These are phyloP conservation scores for Ascochyta clinopodiicola DNA, from an alignment of 2,329 filamentous ascomycete species.

Conservation along the genomic window DNA sequence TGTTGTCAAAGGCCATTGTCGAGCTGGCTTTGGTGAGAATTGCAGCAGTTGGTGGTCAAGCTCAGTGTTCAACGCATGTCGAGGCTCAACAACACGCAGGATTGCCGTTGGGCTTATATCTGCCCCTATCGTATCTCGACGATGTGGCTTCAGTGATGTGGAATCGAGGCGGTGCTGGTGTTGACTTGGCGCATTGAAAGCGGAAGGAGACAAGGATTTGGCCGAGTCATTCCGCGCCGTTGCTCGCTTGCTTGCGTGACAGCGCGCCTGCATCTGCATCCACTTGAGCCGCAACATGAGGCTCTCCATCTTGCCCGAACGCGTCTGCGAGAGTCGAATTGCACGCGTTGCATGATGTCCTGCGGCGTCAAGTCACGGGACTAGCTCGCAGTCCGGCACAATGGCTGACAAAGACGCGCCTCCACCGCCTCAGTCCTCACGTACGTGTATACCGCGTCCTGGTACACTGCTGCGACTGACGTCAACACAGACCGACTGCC, in stretches of 20 bases:
- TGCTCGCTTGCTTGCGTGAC: conserved; percentile 28
- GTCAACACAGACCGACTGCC: conserved; percentile 70
- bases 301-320: neutral
- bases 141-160: conserved; percentile 17
- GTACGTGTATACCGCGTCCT: conserved; percentile 34
- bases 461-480: conserved; percentile 22
- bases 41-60: neutral
- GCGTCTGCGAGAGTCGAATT: neutral
- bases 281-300: conserved; percentile 9
- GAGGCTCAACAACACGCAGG: neutral
- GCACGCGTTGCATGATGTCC: conserved; percentile 27
- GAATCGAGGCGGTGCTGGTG: conserved; percentile 18
- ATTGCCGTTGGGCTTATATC: neutral
- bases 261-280: conserved; percentile 28
- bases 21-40: neutral
- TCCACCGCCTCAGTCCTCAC: conserved; percentile 44
- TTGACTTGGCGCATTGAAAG: conserved; percentile 19
- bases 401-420: conserved; percentile 42
- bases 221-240: conserved; percentile 32
- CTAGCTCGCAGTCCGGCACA: conserved; percentile 13
- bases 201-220: conserved; percentile 18
- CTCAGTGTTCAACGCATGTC: neutral
- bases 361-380: conserved; percentile 31
- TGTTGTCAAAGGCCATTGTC: conserved; percentile 1
- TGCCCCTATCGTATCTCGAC: conserved; percentile 11